Evolutionary conservation across 148 eudicot species (phyloP).

Genomic region (Rhododendron ferrugineum): DNA sequence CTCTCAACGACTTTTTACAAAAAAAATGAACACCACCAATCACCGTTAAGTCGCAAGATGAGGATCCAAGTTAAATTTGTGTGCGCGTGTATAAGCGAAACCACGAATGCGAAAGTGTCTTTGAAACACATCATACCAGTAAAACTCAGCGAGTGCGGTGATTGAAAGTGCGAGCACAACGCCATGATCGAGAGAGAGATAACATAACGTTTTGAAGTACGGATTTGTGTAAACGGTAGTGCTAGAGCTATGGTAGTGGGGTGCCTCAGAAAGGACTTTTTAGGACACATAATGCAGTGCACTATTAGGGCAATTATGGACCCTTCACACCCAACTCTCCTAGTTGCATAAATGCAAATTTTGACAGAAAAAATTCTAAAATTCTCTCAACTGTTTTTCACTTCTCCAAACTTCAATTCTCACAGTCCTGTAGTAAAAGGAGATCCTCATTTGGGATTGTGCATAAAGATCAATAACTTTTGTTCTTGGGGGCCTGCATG

Average conservation of each 20-base stretch:
- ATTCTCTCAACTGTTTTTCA: neutral
- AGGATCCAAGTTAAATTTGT: too few species aligned
- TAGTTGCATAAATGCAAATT: neutral
- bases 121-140: too few species aligned
- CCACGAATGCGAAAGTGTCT: too few species aligned
- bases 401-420: neutral
- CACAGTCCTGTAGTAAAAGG: slow-evolving; percentile 10
- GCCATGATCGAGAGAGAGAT: too few species aligned
- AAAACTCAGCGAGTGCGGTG: too few species aligned
- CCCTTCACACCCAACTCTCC: slow-evolving; percentile 4
- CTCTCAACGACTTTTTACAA: too few species aligned
- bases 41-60: too few species aligned
- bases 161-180: too few species aligned
- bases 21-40: too few species aligned
- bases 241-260: neutral
- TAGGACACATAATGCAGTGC: slow-evolving; percentile 8
- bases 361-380: neutral
- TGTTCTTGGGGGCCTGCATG: neutral
- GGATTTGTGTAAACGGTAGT: neutral
- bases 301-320: neutral
- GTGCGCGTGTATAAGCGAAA: too few species aligned
- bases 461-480: neutral
- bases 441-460: neutral
- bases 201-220: too few species aligned
- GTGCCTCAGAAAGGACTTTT: neutral